Conservation (phyloP, 805 yeast species). For the Myxozyma geophila region DNA sequence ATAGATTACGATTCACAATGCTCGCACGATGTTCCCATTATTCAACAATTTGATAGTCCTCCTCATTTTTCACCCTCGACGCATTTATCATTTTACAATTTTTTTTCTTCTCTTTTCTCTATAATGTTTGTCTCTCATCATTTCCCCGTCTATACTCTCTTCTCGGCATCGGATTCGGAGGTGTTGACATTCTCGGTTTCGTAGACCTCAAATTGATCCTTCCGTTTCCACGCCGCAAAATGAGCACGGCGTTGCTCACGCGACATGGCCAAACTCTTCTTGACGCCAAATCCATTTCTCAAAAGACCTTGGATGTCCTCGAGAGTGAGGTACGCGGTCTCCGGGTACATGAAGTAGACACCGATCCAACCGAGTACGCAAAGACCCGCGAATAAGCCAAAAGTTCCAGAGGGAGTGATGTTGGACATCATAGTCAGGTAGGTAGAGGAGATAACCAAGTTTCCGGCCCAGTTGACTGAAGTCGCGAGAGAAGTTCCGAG, state of each 20-base stretch:
- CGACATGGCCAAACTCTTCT: conserved; percentile 61
- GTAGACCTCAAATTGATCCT: not conserved
- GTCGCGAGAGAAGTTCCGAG: conserved; percentile 90
- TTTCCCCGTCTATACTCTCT: not conserved
- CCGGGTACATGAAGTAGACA: conserved; percentile 87
- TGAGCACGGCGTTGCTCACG: conserved; percentile 40
- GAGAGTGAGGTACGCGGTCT: conserved; percentile 82
- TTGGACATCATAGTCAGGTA: conserved; percentile 92
- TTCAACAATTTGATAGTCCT: too few species aligned
- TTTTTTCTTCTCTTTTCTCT: not conserved
- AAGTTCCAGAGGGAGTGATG: conserved; percentile 94
- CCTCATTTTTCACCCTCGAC: not conserved
- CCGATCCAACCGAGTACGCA: conserved; percentile 72
- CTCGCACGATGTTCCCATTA: too few species aligned
- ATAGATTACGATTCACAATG: too few species aligned
- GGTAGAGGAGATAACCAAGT: conserved; percentile 85
- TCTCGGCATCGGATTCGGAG: conserved; percentile 3
- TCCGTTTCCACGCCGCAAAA: conserved; percentile 1
- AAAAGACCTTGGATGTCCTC: conserved; percentile 88
- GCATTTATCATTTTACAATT: not conserved
- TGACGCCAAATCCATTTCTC: conserved; percentile 84
- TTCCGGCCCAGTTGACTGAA: conserved; percentile 94
- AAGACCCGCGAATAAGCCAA: conserved; percentile 84
- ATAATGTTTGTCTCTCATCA: not conserved
- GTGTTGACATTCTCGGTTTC: not conserved